These are phyloP conservation scores for Starmerella apicola DNA, from an alignment of 805 yeast species.

Conservation along the genomic window DNA sequence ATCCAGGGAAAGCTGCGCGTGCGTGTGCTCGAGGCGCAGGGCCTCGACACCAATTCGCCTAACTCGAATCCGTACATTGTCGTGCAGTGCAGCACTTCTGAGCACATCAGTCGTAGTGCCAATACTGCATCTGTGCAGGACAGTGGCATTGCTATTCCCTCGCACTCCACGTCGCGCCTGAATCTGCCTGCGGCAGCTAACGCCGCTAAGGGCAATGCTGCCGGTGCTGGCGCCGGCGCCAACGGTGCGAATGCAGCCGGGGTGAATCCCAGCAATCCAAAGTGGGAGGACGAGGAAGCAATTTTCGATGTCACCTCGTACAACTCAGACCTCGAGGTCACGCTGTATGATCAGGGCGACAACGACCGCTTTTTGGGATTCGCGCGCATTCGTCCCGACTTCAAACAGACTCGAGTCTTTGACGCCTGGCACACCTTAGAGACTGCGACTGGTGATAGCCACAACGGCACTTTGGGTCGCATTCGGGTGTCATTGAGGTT, in stretches of 20 bases:
- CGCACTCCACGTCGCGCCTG: slow-evolving; percentile 11
- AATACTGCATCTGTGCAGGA: slow-evolving; percentile 9
- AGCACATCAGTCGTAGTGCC: slow-evolving; percentile 52
- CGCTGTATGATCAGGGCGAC: slow-evolving; percentile 76
- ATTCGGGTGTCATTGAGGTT: slow-evolving; percentile 66
- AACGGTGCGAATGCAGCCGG: neutral
- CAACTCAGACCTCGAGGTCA: slow-evolving; percentile 72
- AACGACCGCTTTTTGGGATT: slow-evolving; percentile 80
- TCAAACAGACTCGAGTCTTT: slow-evolving; percentile 24
- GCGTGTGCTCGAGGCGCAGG: slow-evolving; percentile 66
- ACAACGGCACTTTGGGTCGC: slow-evolving; percentile 71
- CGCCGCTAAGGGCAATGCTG: slow-evolving; percentile 6
- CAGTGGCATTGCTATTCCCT: slow-evolving; percentile 30
- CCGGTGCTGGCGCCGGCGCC: slow-evolving; percentile 2
- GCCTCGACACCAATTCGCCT: slow-evolving; percentile 29
- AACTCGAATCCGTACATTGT: slow-evolving; percentile 50
- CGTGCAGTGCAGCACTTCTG: slow-evolving; percentile 83
- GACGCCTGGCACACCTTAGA: slow-evolving; percentile 66
- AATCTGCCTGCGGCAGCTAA: slow-evolving; percentile 10
- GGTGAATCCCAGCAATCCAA: slow-evolving; percentile 41
- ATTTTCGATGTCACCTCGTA: slow-evolving; percentile 76
- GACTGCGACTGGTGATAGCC: slow-evolving; percentile 58
- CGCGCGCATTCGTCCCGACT: slow-evolving; percentile 36
- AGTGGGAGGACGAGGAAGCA: slow-evolving; percentile 89
- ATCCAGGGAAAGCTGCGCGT: slow-evolving; percentile 62